Conservation (phyloP, 345 rosid species). For the Firmiana major region DNA sequence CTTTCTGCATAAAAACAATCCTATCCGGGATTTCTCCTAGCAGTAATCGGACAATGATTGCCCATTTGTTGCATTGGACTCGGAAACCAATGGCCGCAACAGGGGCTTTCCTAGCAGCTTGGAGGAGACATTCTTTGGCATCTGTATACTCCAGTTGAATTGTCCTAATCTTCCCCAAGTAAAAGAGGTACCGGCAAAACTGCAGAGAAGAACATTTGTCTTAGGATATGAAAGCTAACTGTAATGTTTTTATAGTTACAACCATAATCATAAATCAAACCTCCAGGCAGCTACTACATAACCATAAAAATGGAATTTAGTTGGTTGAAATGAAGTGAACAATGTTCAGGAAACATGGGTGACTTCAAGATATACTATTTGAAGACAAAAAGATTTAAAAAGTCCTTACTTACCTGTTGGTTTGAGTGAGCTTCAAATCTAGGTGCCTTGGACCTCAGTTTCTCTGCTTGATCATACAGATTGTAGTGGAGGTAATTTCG, state of each 20-base stretch:
- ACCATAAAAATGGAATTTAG: not conserved
- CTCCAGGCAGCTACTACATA: not conserved
- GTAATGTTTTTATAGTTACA: not conserved
- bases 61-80: constrained; percentile 59
- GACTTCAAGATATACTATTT: not conserved
- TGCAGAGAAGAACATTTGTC: constrained; percentile 20
- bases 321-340: not conserved
- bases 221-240: not conserved
- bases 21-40: constrained; percentile 61
- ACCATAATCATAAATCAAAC: not conserved
- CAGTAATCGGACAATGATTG: constrained; percentile 44
- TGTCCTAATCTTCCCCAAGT: constrained; percentile 56
- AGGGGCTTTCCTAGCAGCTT: constrained; percentile 58
- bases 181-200: constrained; percentile 58
- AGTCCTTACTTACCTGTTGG: not conserved
- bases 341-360: not conserved
- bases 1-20: constrained; percentile 58
- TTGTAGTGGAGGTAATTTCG: constrained; percentile 61
- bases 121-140: constrained; percentile 59
- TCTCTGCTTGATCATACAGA: constrained; percentile 57
- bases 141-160: constrained; percentile 61
- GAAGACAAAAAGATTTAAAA: not conserved
- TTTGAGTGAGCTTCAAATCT: constrained; percentile 35
- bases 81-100: constrained; percentile 54
- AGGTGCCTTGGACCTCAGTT: constrained; percentile 58